Percentiles rank a stretch among this genome's conserved stretches.
These are phyloP conservation scores for Talaromyces borbonicus DNA, from an alignment of 495 filamentous ascomycete species.

Conservation along the genomic window DNA sequence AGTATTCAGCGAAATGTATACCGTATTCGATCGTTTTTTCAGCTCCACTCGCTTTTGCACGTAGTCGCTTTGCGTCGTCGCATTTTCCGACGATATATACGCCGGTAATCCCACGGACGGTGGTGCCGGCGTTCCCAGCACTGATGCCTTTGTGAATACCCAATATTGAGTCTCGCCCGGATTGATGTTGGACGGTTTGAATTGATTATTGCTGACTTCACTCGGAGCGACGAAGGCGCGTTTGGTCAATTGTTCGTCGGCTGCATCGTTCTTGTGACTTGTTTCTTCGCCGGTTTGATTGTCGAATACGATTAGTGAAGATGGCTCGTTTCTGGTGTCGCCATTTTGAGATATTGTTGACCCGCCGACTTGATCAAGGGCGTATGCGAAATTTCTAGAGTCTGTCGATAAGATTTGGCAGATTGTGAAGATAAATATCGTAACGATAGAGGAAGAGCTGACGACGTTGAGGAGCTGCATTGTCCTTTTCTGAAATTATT, in stretches of 20 bases:
- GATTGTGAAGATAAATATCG: constrained; percentile 43
- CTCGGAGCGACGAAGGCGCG: constrained; percentile 39
- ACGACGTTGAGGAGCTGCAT: constrained; percentile 52
- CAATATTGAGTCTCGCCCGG: constrained; percentile 50
- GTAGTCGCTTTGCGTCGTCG: background rate
- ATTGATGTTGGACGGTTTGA: constrained; percentile 41
- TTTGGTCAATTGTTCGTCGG: constrained; percentile 42
- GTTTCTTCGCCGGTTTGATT: too few relatives aligned
- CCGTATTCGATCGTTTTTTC: constrained; percentile 31
- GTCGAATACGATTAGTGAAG: constrained; percentile 13
- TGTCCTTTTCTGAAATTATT: background rate
- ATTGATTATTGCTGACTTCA: constrained; percentile 55
- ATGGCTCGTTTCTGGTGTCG: constrained; percentile 2
- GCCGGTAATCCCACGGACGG: constrained; percentile 29
- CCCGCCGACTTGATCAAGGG: constrained; percentile 22
- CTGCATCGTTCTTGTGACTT: constrained; percentile 39
- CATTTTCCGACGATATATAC: constrained; percentile 14
- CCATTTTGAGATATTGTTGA: background rate
- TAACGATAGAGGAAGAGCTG: constrained; percentile 47
- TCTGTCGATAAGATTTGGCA: constrained; percentile 40
- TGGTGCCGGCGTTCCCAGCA: constrained; percentile 25
- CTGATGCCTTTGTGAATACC: constrained; percentile 36
- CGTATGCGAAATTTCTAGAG: constrained; percentile 47
- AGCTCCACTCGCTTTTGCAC: constrained; percentile 2
- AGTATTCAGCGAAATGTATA: constrained; percentile 75